A percentile compares a stretch with the other conserved stretches of the same genome.
These are phyloP conservation scores for Yamadazyma sp. DNA, from an alignment of 1,139 yeast species.

Conservation along the genomic window DNA sequence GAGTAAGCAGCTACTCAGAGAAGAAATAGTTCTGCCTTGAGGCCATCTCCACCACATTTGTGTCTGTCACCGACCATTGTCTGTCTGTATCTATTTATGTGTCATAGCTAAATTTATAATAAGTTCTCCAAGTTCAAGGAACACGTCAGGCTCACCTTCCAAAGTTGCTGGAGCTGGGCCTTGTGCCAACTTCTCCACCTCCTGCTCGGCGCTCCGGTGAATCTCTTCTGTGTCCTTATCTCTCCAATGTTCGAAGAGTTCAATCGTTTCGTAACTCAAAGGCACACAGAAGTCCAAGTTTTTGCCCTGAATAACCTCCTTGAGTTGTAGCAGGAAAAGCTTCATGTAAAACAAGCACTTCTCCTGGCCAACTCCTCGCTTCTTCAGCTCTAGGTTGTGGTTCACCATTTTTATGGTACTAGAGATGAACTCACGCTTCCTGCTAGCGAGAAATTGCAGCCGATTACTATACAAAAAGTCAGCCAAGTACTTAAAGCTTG, in stretches of 20 bases:
- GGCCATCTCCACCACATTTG: no score
- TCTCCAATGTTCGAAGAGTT: no score
- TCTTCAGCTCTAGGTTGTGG: not conserved
- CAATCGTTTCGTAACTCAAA: not conserved
- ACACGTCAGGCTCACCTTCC: no score
- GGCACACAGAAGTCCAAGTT: not conserved
- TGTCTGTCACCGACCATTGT: no score
- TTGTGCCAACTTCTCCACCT: no score
- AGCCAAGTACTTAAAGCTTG: not conserved
- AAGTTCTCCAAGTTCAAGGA: no score
- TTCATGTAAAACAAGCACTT: not conserved
- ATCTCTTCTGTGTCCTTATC: no score
- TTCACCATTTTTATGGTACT: not conserved
- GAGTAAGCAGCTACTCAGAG: conserved; percentile 37
- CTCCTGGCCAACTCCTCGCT: not conserved
- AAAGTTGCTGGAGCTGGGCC: no score
- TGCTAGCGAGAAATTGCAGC: not conserved
- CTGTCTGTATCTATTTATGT: no score
- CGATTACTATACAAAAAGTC: not conserved
- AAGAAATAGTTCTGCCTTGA: no score
- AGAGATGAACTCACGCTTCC: not conserved
- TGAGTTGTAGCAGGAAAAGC: not conserved
- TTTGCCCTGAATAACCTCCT: not conserved
- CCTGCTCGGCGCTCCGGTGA: no score
- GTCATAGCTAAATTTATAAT: no score